Base-by-base conservation (phyloP, 2,329 filamentous ascomycete genomes). In the Cucurbitaria berberidis region DNA sequence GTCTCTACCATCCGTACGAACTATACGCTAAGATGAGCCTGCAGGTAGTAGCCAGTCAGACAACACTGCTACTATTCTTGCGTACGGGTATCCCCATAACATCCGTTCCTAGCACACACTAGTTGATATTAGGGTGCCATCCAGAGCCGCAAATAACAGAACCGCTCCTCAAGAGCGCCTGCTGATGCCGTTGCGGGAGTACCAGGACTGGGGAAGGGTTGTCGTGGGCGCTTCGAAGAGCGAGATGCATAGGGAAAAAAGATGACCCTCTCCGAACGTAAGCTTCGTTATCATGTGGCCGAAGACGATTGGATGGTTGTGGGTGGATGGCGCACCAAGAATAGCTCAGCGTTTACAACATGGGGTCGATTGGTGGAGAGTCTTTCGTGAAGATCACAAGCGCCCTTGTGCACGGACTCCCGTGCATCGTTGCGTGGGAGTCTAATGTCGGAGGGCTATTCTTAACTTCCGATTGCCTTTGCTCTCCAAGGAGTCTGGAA, bases 161-260 rank as follows among this genome's bases (percentile, higher is more conserved):
- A 55, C 55, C 39, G 64, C 55, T 59, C 59, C 36, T 49, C 34
- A 35, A 49, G 45, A 56, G 67, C 70, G 71, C 64, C 62, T 65
- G 70, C 68, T 70, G 69, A 68, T 64, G 63, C 64, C 50, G 51
- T 49, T 53, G 45, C 53, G 55, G 53, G 47, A 53, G 51, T 57
- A 56, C 45, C 43, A 53, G 51, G 55, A 45, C 57, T 44, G 45
- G 51, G 60, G 60, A 55, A 50, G 56, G 64, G 42, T 53, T 58
- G 56, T 60, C 53, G 58, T 59, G 34, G 62, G 70, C 72, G 70
- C 67, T 70, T 73, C 51, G 56, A 57, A 53, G 51, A 42, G 44
- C 48, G 57, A 49, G 49, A 54, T 50, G 46, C 45, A 32, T 41
- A 38, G 38, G 64, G 63, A 60, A 57, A 45, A 68, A 63, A 44